Percentiles rank a stretch among this genome's conserved stretches.
Conservation (phyloP, 345 rosid species). For the Conringia planisiliqua region DNA sequence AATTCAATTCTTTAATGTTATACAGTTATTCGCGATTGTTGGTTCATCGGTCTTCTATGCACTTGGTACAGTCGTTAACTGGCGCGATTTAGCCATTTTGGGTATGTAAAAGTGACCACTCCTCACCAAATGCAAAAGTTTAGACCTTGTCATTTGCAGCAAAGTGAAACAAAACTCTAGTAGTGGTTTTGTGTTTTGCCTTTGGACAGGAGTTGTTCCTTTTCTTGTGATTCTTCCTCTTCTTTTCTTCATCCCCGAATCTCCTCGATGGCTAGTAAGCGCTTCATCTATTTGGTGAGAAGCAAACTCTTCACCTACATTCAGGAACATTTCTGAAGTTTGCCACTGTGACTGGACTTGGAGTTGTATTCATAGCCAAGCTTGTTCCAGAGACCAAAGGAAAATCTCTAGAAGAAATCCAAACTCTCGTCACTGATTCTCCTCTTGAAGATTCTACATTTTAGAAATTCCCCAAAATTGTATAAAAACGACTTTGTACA, state of each 20-base stretch:
- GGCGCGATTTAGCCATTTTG: constrained; percentile 35
- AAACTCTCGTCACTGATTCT: constrained; percentile 22
- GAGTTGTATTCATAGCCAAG: constrained; percentile 40
- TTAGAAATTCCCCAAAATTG: background rate
- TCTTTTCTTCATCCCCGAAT: constrained; percentile 34
- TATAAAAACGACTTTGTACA: background rate
- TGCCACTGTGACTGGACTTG: constrained; percentile 20
- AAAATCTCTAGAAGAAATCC: constrained; percentile 49
- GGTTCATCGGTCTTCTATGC: constrained; percentile 28
- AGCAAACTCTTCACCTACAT: no score
- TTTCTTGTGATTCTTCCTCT: constrained; percentile 23
- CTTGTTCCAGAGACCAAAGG: constrained; percentile 60
- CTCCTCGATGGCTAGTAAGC: constrained; percentile 37
- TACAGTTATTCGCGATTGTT: constrained; percentile 14
- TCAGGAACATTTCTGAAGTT: constrained; percentile 45
- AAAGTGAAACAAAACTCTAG: background rate
- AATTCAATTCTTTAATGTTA: background rate
- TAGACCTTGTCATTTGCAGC: background rate
- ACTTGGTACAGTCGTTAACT: constrained; percentile 22
- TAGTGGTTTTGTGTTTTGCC: background rate
- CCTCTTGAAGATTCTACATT: background rate
- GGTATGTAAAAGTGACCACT: background rate
- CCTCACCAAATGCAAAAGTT: background rate
- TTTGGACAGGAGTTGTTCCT: constrained; percentile 22
- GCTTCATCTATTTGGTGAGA: background rate